These are phyloP conservation scores for Baorangia bicolor DNA, from an alignment of 768 basidiomycete species.

Conservation along the genomic window DNA sequence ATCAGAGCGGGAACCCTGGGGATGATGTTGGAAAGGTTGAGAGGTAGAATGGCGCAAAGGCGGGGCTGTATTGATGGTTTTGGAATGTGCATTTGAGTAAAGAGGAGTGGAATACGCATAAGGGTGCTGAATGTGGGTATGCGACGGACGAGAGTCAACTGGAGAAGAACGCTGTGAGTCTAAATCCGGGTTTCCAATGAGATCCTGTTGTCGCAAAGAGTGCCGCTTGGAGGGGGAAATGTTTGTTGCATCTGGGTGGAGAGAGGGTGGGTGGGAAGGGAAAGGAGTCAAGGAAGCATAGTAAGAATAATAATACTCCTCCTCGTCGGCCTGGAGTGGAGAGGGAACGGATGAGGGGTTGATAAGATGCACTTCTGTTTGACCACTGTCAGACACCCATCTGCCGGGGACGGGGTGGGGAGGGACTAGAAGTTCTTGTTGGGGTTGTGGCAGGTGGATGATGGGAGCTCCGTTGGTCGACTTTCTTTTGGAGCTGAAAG, in stretches of 20 bases:
- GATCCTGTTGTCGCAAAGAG: slow-evolving; percentile 18
- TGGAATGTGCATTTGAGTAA: slow-evolving; percentile 3
- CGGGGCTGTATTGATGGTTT: not conserved
- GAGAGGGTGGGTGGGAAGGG: slow-evolving; percentile 13
- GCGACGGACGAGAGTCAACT: slow-evolving; percentile 14
- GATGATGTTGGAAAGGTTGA: slow-evolving; percentile 24
- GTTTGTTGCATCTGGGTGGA: slow-evolving; percentile 11
- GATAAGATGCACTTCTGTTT: slow-evolving; percentile 7
- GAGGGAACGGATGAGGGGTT: slow-evolving; percentile 16
- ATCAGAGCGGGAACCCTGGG: slow-evolving; percentile 1
- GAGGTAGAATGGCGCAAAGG: slow-evolving; percentile 23
- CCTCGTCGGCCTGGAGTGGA: slow-evolving; percentile 33
- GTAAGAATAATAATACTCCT: slow-evolving; percentile 54
- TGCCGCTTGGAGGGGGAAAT: slow-evolving; percentile 15
- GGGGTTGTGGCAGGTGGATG: slow-evolving; percentile 14
- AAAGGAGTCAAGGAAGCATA: slow-evolving; percentile 39
- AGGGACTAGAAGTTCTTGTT: slow-evolving; percentile 4
- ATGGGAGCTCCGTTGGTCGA: slow-evolving; percentile 18
- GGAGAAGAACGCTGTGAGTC: slow-evolving; percentile 20
- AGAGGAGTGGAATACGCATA: slow-evolving; percentile 46
- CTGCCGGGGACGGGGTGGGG: slow-evolving; percentile 12
- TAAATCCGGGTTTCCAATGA: slow-evolving; percentile 15
- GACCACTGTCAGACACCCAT: slow-evolving; percentile 17
- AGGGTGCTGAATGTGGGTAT: slow-evolving; percentile 42
- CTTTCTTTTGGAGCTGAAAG: slow-evolving; percentile 29